These are phyloP conservation scores for Fusarium avenaceum DNA, from an alignment of 2,329 filamentous ascomycete genomes.

Conservation along the genomic window DNA sequence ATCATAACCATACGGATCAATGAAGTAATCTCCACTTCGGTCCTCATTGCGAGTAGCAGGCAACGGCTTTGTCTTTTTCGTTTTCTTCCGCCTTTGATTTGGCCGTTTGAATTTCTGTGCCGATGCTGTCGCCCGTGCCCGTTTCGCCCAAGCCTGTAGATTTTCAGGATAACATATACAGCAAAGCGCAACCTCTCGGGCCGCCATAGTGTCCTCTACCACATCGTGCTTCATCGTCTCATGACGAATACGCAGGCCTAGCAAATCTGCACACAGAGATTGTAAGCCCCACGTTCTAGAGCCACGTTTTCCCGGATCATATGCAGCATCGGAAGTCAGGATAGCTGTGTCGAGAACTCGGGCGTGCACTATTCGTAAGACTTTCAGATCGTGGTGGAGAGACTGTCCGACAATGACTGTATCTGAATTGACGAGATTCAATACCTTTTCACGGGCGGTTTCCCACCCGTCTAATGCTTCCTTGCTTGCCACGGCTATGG, in stretches of 20 bases:
- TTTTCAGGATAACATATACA: background rate
- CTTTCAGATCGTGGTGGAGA: slow-evolving; percentile 3
- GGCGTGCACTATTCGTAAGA: background rate
- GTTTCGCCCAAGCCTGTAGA: background rate
- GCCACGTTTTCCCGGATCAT: too few species aligned
- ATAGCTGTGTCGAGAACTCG: slow-evolving; percentile 13
- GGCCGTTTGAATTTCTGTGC: background rate
- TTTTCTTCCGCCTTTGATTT: background rate
- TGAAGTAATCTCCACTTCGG: too few species aligned
- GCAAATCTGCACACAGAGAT: background rate
- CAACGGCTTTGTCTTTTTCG: rapidly evolving
- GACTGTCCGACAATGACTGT: slow-evolving; percentile 1
- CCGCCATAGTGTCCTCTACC: slow-evolving; percentile 9
- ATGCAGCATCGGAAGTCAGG: background rate
- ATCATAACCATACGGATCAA: too few species aligned
- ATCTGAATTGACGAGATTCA: slow-evolving; percentile 3
- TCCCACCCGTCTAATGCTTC: background rate
- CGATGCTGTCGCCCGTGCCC: background rate
- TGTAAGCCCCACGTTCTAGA: slow-evolving; percentile 9
- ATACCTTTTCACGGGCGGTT: slow-evolving; percentile 2
- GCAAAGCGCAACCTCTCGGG: slow-evolving; percentile 9
- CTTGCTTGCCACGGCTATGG: slow-evolving; percentile 7
- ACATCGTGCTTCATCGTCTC: background rate
- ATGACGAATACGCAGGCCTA: background rate
- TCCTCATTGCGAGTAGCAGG: too few species aligned